Percentiles rank a stretch among this genome's conserved stretches.
These are phyloP conservation scores for Cryptococcus floricola DNA, from an alignment of 1,284 basidiomycete genomes.

Conservation along the genomic window DNA sequence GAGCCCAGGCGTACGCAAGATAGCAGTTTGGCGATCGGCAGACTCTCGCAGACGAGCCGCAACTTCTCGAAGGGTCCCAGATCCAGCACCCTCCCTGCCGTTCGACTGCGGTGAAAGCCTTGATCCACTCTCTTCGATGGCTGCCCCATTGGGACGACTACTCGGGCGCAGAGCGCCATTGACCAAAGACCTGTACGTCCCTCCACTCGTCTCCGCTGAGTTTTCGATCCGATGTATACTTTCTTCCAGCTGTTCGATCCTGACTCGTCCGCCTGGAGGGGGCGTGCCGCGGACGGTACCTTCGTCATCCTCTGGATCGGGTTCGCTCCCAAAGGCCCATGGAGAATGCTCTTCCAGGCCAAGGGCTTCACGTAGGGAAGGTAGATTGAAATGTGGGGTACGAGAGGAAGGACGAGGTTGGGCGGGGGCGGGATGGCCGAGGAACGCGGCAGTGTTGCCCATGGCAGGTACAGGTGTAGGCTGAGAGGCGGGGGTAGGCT, in stretches of 20 bases:
- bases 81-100: background rate
- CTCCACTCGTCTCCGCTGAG: no score
- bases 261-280: no score
- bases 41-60: background rate
- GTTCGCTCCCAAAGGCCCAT: background rate
- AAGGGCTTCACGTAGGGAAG: background rate
- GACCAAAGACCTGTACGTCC: background rate
- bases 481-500: no score
- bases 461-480: no score
- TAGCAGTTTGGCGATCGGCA: background rate
- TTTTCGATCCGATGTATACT: no score
- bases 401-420: background rate
- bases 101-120: no score
- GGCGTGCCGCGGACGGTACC: background rate
- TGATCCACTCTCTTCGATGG: no score
- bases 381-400: background rate
- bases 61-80: constrained; percentile 1
- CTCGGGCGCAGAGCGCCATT: background rate
- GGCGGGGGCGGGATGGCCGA: no score
- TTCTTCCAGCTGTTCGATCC: no score
- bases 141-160: no score
- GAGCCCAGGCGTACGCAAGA: background rate
- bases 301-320: background rate
- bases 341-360: background rate
- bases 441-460: no score